Base-by-base conservation (phyloP, 2,329 filamentous ascomycete genomes). In the Daldinia sp. region DNA sequence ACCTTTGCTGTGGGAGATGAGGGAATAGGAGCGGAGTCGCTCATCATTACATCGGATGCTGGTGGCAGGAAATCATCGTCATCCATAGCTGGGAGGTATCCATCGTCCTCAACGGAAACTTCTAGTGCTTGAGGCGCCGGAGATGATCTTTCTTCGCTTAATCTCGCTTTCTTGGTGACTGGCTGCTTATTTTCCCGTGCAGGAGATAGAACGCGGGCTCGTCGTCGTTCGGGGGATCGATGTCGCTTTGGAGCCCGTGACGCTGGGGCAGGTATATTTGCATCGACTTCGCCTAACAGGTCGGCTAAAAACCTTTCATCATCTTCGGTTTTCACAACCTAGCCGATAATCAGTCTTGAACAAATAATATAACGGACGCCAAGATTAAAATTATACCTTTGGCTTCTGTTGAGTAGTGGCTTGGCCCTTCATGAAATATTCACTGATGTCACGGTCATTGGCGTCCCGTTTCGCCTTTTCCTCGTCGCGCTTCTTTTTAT, bases 391-490 rank as follows among this genome's bases (percentile, higher is more conserved):
- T 44, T 35, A 33, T 72, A 94, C 93, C 87, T 97, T 98, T 18
- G 92, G 86, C 78, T 98, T 98, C 13, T 90, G 84, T 64, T 90
- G 90, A 57, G 86, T 80, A 72, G 87, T 86, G 67, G 84, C 84
- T 37, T 88, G 87, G 61, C 93, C 93, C 74, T 92, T 92, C 73
- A 88, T 95, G 79, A 99, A 98, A 81, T 97, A 99, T 76, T 97
- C 95, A 81, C 91, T 94, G 78, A 99, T 98, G 74, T 94, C 92
- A 76, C 92, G 92, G 80, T 97, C 94, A 73, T 94, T 93, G 79
- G 93, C 94, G 74, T 97, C 93, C 76, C 92, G 89, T 78, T 93
- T 92, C 65, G 93, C 90, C 71, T 92, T 90, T 65, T 97, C 94
- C 73, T 97, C 93, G 75, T 97, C 93, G 15, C 92, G 91, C 79